These are phyloP conservation scores for Lavandula angustifolia DNA, from an alignment of 257 asterid species.

Conservation along the genomic window DNA sequence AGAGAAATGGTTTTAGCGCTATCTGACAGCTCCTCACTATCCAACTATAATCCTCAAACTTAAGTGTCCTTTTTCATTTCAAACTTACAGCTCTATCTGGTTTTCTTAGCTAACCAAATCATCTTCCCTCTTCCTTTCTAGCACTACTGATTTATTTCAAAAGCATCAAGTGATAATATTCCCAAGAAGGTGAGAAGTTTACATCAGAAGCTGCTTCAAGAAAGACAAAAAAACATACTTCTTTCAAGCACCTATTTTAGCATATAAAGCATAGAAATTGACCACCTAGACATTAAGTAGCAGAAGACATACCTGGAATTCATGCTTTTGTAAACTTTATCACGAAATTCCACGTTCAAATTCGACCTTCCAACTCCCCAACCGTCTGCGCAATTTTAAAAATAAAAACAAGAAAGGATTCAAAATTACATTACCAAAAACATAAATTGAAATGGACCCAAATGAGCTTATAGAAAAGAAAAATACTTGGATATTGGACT, in stretches of 20 bases:
- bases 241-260: no score
- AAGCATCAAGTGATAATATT: background rate
- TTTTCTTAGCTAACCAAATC: background rate
- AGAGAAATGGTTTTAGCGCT: no score
- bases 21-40: no score
- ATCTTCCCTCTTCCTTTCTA: background rate
- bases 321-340: conserved; percentile 63
- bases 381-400: conserved; percentile 47
- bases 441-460: background rate
- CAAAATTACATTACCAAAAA: conserved; percentile 3
- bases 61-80: no score
- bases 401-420: background rate
- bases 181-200: background rate
- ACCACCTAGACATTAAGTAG: background rate
- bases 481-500: conserved; percentile 72
- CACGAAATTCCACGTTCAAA: conserved; percentile 65
- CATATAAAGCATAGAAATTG: background rate
- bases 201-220: no score
- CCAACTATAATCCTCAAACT: no score
- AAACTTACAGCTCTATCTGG: no score
- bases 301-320: conserved; percentile 54
- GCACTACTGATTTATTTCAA: background rate
- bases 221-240: background rate
- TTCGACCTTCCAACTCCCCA: conserved; percentile 53
- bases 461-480: conserved; percentile 16